A percentile compares a stretch with the other conserved stretches of the same genome.
Conservation (phyloP, 1,284 basidiomycete genomes). For the Cryptococcus wingfieldii region DNA sequence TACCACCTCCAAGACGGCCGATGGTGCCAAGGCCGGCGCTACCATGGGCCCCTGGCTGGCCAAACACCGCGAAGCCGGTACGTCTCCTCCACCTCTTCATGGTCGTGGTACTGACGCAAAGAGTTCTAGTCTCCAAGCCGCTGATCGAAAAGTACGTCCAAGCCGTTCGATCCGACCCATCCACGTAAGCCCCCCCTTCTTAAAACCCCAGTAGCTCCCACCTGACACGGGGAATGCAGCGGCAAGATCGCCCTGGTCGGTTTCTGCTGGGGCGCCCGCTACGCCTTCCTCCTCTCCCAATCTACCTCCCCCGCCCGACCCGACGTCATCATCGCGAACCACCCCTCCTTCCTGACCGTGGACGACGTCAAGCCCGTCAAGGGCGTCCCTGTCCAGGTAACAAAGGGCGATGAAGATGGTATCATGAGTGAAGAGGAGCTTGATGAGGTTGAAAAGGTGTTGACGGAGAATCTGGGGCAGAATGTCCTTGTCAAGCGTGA, state of each 20-base stretch:
- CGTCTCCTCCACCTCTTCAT: constrained; percentile 3
- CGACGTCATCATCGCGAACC: constrained; percentile 55
- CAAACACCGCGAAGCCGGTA: constrained; percentile 42
- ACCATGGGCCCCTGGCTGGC: constrained; percentile 29
- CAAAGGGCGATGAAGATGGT: constrained; percentile 41
- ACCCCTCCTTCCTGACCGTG: constrained; percentile 65
- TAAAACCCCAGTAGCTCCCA: neutral
- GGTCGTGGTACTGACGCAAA: neutral
- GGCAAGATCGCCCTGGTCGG: constrained; percentile 34
- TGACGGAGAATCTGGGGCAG: constrained; percentile 56
- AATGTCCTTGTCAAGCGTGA: constrained; percentile 55
- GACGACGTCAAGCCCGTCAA: constrained; percentile 54
- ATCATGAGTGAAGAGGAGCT: constrained; percentile 27
- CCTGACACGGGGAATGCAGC: constrained; percentile 8
- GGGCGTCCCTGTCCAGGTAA: constrained; percentile 37
- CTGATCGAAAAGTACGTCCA: constrained; percentile 40
- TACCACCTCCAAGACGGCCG: constrained; percentile 44
- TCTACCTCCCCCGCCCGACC: constrained; percentile 66
- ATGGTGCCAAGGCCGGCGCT: constrained; percentile 30
- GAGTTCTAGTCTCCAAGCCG: constrained; percentile 26
- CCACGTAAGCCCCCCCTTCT: constrained; percentile 22
- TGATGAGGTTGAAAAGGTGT: constrained; percentile 49
- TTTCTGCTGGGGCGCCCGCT: constrained; percentile 35
- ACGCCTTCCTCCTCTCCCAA: constrained; percentile 49
- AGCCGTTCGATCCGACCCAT: constrained; percentile 33